Evolutionary conservation across 257 asterid species (phyloP).

Genomic region (Asclepias syriaca): DNA sequence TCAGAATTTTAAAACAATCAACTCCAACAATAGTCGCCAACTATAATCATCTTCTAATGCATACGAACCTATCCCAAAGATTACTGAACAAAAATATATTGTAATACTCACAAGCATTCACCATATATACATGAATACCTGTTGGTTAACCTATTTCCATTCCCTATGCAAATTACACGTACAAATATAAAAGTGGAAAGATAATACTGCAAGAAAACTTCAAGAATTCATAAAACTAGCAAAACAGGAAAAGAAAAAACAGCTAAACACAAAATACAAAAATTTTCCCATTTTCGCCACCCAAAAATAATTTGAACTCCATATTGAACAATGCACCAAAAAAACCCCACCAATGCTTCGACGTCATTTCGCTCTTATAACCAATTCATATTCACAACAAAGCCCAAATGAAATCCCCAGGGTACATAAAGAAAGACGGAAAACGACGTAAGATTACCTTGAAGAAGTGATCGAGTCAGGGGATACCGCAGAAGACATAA

Average conservation of each 20-base stretch:
- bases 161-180: neutral
- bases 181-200: neutral
- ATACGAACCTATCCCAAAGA: neutral
- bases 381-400: neutral
- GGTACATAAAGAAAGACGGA: neutral
- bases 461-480: conserved; percentile 8
- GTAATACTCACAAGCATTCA: neutral
- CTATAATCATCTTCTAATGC: neutral
- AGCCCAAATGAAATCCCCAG: too few relatives aligned
- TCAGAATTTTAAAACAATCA: neutral
- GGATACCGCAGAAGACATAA: conserved; percentile 4
- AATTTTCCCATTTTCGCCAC: too few relatives aligned
- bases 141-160: neutral
- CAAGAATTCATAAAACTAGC: neutral
- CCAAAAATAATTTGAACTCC: neutral
- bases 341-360: neutral
- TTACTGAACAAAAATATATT: neutral
- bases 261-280: neutral
- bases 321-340: neutral
- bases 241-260: neutral
- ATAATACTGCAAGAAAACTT: neutral
- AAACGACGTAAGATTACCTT: conserved; percentile 6
- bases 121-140: neutral
- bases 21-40: neutral
- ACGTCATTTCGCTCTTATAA: neutral